phyloP scores from a whole-genome alignment of 768 basidiomycete species.

The Mycena floridula region DNA sequence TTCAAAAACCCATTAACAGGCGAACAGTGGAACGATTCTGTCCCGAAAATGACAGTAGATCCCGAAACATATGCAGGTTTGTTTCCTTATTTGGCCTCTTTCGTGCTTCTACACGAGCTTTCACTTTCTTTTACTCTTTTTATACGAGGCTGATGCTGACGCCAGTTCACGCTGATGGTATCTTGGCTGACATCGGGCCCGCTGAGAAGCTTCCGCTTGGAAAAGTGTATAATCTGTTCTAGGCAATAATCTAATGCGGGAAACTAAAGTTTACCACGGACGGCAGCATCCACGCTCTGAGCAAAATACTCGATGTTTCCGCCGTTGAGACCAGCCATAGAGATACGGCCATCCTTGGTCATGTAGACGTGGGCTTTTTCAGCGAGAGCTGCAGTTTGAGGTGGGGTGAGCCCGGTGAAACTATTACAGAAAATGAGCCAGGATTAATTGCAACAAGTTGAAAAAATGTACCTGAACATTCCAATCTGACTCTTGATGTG shows the following conservation, averaged over 20 bases:
- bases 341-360: slow-evolving; percentile 91
- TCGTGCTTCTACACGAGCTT: no score
- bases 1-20: no score
- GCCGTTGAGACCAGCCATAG: slow-evolving; percentile 87
- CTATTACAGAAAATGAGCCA: no score
- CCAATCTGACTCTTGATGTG: slow-evolving; percentile 96
- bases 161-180: slow-evolving; percentile 81
- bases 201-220: slow-evolving; percentile 65
- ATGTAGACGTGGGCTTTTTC: slow-evolving; percentile 90
- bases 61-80: slow-evolving; percentile 88
- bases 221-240: slow-evolving; percentile 78
- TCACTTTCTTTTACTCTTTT: no score
- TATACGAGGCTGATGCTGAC: no score
- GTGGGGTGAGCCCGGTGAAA: slow-evolving; percentile 79
- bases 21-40: slow-evolving; percentile 76
- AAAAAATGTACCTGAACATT: slow-evolving; percentile 78
- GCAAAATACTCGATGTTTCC: slow-evolving; percentile 89
- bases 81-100: no score
- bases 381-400: slow-evolving; percentile 77
- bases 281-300: slow-evolving; percentile 75
- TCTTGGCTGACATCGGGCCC: slow-evolving; percentile 67
- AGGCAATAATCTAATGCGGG: background rate
- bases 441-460: no score
- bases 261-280: slow-evolving; percentile 64
- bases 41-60: slow-evolving; percentile 84